Percentiles rank a stretch among this genome's conserved stretches.
These are phyloP conservation scores for Nannochloris sp. DNA, from an alignment of 139 green algal genomes.

Conservation along the genomic window DNA sequence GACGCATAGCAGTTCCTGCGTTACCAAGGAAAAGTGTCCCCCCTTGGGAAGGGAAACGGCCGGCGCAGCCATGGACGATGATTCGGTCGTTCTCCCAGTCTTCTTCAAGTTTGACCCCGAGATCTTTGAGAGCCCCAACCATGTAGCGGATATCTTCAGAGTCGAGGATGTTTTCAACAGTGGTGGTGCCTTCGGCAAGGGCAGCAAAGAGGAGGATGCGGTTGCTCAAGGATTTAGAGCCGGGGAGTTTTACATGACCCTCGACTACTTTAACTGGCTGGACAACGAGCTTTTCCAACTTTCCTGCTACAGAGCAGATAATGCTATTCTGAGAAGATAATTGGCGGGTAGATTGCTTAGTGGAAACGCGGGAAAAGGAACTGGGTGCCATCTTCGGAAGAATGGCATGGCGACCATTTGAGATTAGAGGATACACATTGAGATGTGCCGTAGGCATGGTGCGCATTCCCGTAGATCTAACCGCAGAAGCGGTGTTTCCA, in stretches of 20 bases:
- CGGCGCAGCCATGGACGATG: conserved; percentile 76
- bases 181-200: conserved; percentile 76
- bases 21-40: conserved; percentile 91
- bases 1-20: conserved; percentile 96
- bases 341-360: too few relatives aligned
- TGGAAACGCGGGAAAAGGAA: too few relatives aligned
- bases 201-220: conserved; percentile 91
- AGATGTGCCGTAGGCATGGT: too few relatives aligned
- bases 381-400: too few relatives aligned
- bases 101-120: conserved; percentile 83
- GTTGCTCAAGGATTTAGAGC: conserved; percentile 97
- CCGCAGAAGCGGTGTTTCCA: too few relatives aligned
- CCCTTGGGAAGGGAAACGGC: conserved; percentile 62
- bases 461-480: too few relatives aligned
- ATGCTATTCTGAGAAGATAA: too few relatives aligned
- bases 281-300: conserved; percentile 30
- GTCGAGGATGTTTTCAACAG: conserved; percentile 92
- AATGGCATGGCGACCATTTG: too few relatives aligned
- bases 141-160: conserved; percentile 96
- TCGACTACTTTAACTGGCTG: conserved; percentile 48
- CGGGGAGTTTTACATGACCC: conserved; percentile 64
- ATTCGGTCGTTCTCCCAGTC: conserved; percentile 60
- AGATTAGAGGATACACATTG: too few relatives aligned
- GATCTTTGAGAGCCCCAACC: conserved; percentile 76
- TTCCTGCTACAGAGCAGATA: conserved; percentile 7